Evolutionary conservation across 306 rosid genomes (phyloP).

Genomic region (Vigna radiata): DNA sequence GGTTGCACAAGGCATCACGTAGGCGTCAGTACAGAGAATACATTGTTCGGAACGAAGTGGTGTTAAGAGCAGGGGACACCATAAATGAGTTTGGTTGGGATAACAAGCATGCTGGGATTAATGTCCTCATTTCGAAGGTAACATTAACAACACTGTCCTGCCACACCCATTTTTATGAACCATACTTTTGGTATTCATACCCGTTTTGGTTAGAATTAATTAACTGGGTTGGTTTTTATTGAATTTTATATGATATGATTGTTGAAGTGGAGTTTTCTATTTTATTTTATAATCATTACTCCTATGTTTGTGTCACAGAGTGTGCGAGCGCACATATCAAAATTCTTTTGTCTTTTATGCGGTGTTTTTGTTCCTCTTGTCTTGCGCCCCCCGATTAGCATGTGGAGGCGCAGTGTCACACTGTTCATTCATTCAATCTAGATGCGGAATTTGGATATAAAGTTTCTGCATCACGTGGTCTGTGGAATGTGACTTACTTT

Average conservation of each 20-base stretch:
- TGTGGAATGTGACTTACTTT: constrained; percentile 40
- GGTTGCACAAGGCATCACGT: constrained; percentile 97
- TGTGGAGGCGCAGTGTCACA: constrained; percentile 52
- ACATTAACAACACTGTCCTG: neutral
- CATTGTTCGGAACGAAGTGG: constrained; percentile 86
- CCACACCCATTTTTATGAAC: neutral
- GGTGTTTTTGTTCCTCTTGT: constrained; percentile 51
- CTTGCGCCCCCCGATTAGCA: constrained; percentile 49
- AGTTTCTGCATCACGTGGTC: constrained; percentile 63
- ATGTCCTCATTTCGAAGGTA: constrained; percentile 94
- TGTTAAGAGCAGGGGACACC: constrained; percentile 90
- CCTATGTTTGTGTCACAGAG: neutral
- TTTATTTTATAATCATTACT: neutral
- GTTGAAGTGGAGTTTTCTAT: constrained; percentile 5
- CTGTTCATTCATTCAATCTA: constrained; percentile 43
- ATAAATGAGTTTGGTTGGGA: constrained; percentile 99
- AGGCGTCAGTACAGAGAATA: constrained; percentile 88
- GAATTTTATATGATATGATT: neutral
- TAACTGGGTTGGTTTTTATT: neutral
- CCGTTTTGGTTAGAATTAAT: neutral
- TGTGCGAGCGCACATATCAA: constrained; percentile 36
- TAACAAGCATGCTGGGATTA: constrained; percentile 99
- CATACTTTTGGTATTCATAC: neutral
- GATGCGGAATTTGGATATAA: constrained; percentile 41
- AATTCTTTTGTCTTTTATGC: constrained; percentile 51